These are phyloP conservation scores for Fraxinus xanthoxyloides DNA, from an alignment of 305 asterid species.

Conservation along the genomic window DNA sequence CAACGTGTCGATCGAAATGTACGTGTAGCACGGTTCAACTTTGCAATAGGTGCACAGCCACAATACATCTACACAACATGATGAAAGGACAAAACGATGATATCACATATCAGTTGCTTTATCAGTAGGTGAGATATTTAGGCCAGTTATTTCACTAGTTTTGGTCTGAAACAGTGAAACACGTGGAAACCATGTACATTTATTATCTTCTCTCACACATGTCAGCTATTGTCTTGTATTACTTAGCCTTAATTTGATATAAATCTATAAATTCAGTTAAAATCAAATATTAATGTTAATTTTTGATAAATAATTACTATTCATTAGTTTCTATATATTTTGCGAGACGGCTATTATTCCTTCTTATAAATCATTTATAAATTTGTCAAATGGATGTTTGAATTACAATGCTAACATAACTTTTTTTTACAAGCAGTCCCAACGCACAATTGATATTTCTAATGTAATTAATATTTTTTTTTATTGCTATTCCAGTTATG, in stretches of 20 bases:
- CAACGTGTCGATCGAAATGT: too few species aligned
- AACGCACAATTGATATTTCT: too few species aligned
- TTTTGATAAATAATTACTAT: background rate
- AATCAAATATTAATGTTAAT: background rate
- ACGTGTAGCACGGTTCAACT: too few species aligned
- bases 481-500: too few species aligned
- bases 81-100: background rate
- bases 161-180: background rate
- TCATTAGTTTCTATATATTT: too few species aligned
- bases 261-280: too few species aligned
- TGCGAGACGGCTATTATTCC: too few species aligned
- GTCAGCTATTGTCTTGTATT: background rate
- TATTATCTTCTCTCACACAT: background rate
- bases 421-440: too few species aligned
- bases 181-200: background rate
- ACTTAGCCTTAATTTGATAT: background rate
- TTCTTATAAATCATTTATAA: too few species aligned
- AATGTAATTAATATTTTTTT: too few species aligned
- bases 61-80: background rate
- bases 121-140: background rate
- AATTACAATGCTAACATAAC: too few species aligned
- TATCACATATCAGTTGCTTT: background rate
- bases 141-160: background rate
- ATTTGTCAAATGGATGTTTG: too few species aligned
- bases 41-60: background rate